Base-by-base conservation (phyloP, 805 yeast genomes). In the Kodamaea kakaduensis region DNA sequence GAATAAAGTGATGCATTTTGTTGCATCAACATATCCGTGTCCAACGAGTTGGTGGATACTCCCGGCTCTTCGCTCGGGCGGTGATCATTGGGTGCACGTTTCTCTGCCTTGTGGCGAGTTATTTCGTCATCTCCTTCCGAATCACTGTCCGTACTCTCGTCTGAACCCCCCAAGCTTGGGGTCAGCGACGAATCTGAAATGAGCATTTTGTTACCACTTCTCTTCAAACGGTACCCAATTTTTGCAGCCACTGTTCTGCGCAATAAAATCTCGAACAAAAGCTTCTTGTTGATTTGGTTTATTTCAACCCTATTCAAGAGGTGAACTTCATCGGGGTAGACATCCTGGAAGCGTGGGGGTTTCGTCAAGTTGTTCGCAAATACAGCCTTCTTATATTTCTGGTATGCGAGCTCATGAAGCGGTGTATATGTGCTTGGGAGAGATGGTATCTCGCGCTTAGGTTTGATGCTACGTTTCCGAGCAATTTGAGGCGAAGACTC, bases 201-300 rank as follows among this genome's bases (percentile, higher is more conserved):
- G 15, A 31, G 17, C 5, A 24, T 31, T 5, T 14, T 12, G 13
- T 31, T 23, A 9, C 46, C 46, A 29, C 38, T 40, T 22, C 54
- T 55, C 12, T 39, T 38, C 31, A 67, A 47, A 25, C 72, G 42
- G 39, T 52, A 67, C 3, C 50, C 62, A 16, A 67, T 52, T 46
- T 67, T 67, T 5, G 69, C 71, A 21, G 69, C 64, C 42, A 65
- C 44, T 1, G 71, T 67, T 37, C 69, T 46, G 38, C 71, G 53
- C n/a, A 67, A 36, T 27, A 67, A 49, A 5, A 63, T 40, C 35
- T 66, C 73, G 19, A 63, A 50, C n/a, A 62, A 46, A 0, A 67
- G 31, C 36, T 51, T 52, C 25, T 48, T 52, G 32, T 65, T 56
- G 32, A 65, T 41, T n/a, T 43, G 38, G 8, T 54, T 51, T 13